Base-by-base conservation (phyloP, 2,329 filamentous ascomycete genomes). In the Reticulascus tulasneorum region DNA sequence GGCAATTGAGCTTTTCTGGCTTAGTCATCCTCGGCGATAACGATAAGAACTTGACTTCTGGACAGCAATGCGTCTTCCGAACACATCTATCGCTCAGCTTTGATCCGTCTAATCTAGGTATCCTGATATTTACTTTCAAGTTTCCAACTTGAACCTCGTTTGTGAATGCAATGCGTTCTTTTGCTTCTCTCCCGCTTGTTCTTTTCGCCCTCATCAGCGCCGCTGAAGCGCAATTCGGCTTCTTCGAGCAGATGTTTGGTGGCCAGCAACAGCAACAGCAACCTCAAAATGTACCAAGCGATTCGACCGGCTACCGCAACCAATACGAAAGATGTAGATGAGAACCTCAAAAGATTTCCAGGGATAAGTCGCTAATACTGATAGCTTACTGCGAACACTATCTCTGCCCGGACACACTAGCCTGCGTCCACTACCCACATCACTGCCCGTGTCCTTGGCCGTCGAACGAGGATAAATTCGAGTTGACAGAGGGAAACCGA, bases 181-280 rank as follows among this genome's bases (percentile, higher is more conserved):
- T 54, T 10, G 36, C 39, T 34, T 36, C 44, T 20, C 31, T 60
- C 23, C 43, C 55, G n/a, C 37, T 73, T 33, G 50, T 73, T 28
- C 47, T 79, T 15, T 57, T 88, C 12, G 65, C 85, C 32, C 60
- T 88, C 19, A 55, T 86, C 40, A 64, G 77, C 44, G 62, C 77
- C 12, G 79, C 73, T 5, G 67, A 75, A 38, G 87, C 87, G 9
- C 91, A 97, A 64, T 97, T 97, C 62, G 84, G 87, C 57, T 95
- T 98, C 76, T 98, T 97, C 66, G 90, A 96, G 60, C 88, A 97
- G 53, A 95, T 97, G 87, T 97, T 98, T 60, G 75, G 79, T 50
- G 77, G 77, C 48, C 71, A 72, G 41, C 58, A 56, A 29, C 54
- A 59, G 9, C 65, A 70, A 10, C 69, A 77, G 38, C 74, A 79